phyloP scores from a whole-genome alignment of 257 asterid species.

The Solanum ossicruentum region DNA sequence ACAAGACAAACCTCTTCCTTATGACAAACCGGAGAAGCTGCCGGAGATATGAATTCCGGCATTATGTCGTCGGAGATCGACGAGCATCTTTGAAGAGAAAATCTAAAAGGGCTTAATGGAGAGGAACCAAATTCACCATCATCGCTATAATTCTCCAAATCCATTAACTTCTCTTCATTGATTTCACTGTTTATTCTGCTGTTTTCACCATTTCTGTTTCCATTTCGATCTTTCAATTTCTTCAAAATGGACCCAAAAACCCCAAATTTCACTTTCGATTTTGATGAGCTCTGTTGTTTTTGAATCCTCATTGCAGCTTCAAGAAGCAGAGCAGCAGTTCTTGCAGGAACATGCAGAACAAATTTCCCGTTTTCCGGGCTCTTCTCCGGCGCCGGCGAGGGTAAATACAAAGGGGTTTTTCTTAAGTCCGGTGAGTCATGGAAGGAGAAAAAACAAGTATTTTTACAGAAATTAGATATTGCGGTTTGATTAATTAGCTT shows the following conservation, averaged over 20 bases:
- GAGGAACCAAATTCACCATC: conserved; percentile 7
- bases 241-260: conserved; percentile 45
- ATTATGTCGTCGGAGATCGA: conserved; percentile 17
- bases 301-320: conserved; percentile 87
- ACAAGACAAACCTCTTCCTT: conserved; percentile 35
- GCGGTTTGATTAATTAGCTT: conserved; percentile 10
- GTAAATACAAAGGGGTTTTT: conserved; percentile 42
- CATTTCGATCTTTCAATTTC: conserved; percentile 46
- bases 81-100: conserved; percentile 32
- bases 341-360: conserved; percentile 51
- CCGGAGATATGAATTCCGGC: conserved; percentile 64
- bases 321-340: conserved; percentile 51
- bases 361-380: conserved; percentile 22
- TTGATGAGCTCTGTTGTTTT: conserved; percentile 22
- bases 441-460: conserved; percentile 52
- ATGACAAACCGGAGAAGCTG: conserved; percentile 45
- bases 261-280: conserved; percentile 36
- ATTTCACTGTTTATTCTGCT: conserved; percentile 22
- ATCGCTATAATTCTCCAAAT: conserved; percentile 30
- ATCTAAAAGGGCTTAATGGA: conserved; percentile 29
- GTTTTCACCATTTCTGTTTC: not conserved
- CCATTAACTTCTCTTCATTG: conserved; percentile 18
- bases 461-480: conserved; percentile 21
- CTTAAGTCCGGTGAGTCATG: conserved; percentile 43
- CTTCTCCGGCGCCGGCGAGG: conserved; percentile 20